Percentiles rank a stretch among this genome's conserved stretches.
These are phyloP conservation scores for Aphanocladium album DNA, from an alignment of 2,329 filamentous ascomycete genomes.

Conservation along the genomic window DNA sequence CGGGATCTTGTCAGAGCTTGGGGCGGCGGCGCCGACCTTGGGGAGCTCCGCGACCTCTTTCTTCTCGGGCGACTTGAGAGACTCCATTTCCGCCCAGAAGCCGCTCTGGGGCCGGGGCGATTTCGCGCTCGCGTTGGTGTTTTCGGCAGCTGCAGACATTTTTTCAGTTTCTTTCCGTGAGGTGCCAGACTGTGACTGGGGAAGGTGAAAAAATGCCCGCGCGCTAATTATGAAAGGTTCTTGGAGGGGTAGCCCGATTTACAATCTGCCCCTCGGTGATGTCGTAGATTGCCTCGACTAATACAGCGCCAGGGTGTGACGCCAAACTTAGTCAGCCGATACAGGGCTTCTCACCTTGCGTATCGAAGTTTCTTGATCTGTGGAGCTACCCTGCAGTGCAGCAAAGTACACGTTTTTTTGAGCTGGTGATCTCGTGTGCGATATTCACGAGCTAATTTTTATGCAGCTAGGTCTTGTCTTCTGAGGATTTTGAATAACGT, in stretches of 20 bases:
- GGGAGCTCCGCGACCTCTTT: slow-evolving; percentile 44
- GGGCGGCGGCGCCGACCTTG: slow-evolving; percentile 50
- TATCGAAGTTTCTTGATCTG: background rate
- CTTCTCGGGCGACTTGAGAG: slow-evolving; percentile 35
- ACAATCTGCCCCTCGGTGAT: background rate
- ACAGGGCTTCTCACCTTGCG: background rate
- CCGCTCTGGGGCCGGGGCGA: slow-evolving; percentile 15
- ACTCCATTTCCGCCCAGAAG: slow-evolving; percentile 35
- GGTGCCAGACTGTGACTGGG: background rate
- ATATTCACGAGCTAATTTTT: no score
- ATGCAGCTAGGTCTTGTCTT: background rate
- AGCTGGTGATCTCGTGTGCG: background rate
- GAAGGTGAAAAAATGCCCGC: background rate
- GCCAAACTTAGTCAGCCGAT: slow-evolving; percentile 2
- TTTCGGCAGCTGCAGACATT: background rate
- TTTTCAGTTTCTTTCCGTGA: background rate
- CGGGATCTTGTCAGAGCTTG: slow-evolving; percentile 45
- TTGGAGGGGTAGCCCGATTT: background rate
- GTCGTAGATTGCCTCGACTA: background rate
- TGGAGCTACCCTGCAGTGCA: slow-evolving; percentile 6
- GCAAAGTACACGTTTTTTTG: background rate
- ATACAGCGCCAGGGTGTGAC: background rate
- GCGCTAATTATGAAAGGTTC: background rate
- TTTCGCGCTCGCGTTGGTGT: background rate
- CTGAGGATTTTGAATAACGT: background rate